Conservation (phyloP, 2,329 filamentous ascomycete genomes). For the Diplodia mutila region DNA sequence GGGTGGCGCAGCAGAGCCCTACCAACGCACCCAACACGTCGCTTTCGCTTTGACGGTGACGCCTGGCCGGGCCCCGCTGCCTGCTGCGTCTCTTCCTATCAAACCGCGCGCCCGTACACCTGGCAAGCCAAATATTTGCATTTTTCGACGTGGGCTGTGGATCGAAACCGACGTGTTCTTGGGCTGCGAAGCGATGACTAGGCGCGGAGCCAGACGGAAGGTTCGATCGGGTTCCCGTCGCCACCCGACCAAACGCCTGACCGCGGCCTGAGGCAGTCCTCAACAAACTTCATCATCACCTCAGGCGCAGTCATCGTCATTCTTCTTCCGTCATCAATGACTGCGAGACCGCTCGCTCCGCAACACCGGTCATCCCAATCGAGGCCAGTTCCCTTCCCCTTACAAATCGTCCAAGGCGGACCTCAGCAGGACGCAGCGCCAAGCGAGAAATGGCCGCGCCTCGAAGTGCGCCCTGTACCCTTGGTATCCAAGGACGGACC, state of each 20-base stretch:
- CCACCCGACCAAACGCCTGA: slow-evolving; percentile 20
- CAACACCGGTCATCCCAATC: not conserved
- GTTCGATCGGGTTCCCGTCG: slow-evolving; percentile 6
- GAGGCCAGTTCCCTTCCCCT: not conserved
- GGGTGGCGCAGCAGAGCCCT: slow-evolving; percentile 13
- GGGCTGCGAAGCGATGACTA: slow-evolving; percentile 10
- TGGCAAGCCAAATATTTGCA: not conserved
- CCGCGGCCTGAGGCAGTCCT: slow-evolving; percentile 12
- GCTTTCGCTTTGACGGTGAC: slow-evolving; percentile 2
- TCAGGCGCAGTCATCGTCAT: slow-evolving; percentile 11
- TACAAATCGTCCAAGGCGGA: slow-evolving; percentile 1
- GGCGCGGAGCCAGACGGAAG: slow-evolving; percentile 7
- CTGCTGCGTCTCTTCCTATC: slow-evolving; percentile 8
- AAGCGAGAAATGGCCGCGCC: slow-evolving; percentile 6
- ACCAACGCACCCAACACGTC: not conserved
- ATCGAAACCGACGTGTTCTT: slow-evolving; percentile 9
- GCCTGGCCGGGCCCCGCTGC: not conserved
- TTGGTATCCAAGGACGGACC: not conserved
- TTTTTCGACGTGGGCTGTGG: not conserved
- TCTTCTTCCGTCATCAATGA: not conserved
- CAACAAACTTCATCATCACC: not conserved
- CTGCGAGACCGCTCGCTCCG: not conserved
- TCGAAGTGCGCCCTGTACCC: not conserved
- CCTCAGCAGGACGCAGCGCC: not conserved
- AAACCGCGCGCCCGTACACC: not conserved